These are phyloP conservation scores for Aureobasidium mangrovei DNA, from an alignment of 2,329 filamentous ascomycete genomes.

Conservation along the genomic window DNA sequence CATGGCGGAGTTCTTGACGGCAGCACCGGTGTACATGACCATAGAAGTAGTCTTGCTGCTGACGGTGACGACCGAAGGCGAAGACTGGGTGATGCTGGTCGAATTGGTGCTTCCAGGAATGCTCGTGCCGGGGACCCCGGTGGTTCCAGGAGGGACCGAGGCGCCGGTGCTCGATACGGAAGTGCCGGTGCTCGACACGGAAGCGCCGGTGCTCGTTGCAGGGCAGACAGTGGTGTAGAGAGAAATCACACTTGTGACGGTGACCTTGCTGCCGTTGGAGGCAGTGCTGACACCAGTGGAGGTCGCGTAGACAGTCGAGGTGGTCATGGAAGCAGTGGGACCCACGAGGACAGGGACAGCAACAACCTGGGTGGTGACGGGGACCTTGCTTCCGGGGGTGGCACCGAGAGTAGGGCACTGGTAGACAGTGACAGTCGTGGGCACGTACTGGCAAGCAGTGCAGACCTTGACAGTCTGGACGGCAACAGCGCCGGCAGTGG, in stretches of 20 bases:
- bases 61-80: background rate
- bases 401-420: constrained; percentile 1
- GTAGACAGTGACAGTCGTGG: background rate
- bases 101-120: background rate
- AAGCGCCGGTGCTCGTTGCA: background rate
- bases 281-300: background rate
- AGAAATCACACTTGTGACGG: constrained; percentile 10
- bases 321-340: background rate
- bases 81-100: background rate
- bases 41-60: background rate
- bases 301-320: constrained; percentile 4
- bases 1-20: constrained; percentile 10
- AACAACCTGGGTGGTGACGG: constrained; percentile 1
- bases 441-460: constrained; percentile 1
- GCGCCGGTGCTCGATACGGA: background rate
- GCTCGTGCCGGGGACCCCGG: background rate
- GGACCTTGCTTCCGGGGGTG: background rate
- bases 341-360: background rate
- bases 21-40: constrained; percentile 9
- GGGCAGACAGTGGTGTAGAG: constrained; percentile 15
- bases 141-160: background rate
- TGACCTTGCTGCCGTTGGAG: constrained; percentile 10
- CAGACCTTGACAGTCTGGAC: background rate
- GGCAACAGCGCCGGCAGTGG: background rate
- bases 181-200: background rate